Base-by-base conservation (phyloP, 2,329 filamentous ascomycete genomes). In the Aspergillus caelatus region DNA sequence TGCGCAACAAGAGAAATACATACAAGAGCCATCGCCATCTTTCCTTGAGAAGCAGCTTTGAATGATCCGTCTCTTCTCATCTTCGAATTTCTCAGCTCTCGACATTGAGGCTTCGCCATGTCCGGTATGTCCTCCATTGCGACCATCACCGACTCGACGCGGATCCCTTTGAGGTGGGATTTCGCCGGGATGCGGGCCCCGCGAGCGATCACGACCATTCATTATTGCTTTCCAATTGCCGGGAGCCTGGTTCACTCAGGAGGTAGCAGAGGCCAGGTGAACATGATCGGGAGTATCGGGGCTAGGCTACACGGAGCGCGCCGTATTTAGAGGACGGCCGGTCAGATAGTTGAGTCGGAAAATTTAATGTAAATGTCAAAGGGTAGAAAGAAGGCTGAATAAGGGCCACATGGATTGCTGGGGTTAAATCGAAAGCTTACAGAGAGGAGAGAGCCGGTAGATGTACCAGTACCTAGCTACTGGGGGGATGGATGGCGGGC, bases 11-110 rank as follows among this genome's bases (percentile, higher is more conserved):
- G 68, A 62, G 61, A 56, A 30, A 46, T 63, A 86, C 91, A 75
- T 86, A 96, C 93, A 84, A 64, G 92, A 90, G 69, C 94, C 94
- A 80, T 96, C 92, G 48, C 88, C 85, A 75, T 98, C 95, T 73
- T 89, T 90, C 82, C 96, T 97, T 78, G 84, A 87, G 82, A 98
- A 99, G 81, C 94, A 97, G 79, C 92, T 97, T 67, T 96, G 91
- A 68, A 96, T 90, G 73, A 99, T 97, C 76, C 95, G 89, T 77
- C 88, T 86, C 84, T 97, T 97, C 84, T 99, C 95, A 75, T 98
- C 93, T 79, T 99, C 95, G 78, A 98, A 99, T 72, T 88, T 88
- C 81, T 97, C 93, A 61, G 94, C 94, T 74, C 80, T 78, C 55
- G 77, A 78, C 74, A 76, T 74, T 32, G 72, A 66, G 26, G 66